These are phyloP conservation scores for Carallia brachiata DNA, from an alignment of 345 rosid species.

Conservation along the genomic window DNA sequence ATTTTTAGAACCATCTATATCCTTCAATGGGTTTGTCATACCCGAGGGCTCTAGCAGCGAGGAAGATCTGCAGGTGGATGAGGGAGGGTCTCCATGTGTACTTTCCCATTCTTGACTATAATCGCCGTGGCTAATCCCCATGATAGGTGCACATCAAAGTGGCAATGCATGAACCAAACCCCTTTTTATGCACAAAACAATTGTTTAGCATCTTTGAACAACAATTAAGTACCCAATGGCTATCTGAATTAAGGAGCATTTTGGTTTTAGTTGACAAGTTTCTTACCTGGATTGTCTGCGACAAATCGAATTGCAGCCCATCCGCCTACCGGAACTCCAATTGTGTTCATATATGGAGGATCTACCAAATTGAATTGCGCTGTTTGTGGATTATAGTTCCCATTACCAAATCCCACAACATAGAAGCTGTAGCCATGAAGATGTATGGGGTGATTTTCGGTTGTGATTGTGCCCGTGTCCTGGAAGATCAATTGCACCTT, in stretches of 20 bases:
- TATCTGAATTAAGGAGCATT: neutral
- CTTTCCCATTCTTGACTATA: slow-evolving; percentile 68
- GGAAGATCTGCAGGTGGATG: slow-evolving; percentile 79
- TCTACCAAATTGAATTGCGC: slow-evolving; percentile 58
- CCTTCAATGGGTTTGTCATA: neutral
- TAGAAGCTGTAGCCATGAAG: slow-evolving; percentile 87
- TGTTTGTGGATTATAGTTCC: slow-evolving; percentile 56
- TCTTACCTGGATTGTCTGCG: slow-evolving; percentile 76
- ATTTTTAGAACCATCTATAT: slow-evolving; percentile 5
- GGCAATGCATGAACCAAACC: slow-evolving; percentile 91
- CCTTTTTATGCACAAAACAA: slow-evolving; percentile 34
- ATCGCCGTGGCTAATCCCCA: slow-evolving; percentile 80
- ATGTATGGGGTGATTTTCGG: slow-evolving; percentile 90
- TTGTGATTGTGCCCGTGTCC: slow-evolving; percentile 65
- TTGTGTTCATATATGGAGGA: slow-evolving; percentile 83
- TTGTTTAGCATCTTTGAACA: neutral
- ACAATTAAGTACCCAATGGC: neutral
- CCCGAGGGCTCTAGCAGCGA: slow-evolving; percentile 41
- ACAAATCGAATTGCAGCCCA: slow-evolving; percentile 85
- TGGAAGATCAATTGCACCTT: slow-evolving; percentile 72
- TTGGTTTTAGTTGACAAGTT: neutral
- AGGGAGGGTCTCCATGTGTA: slow-evolving; percentile 57
- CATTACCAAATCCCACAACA: slow-evolving; percentile 68
- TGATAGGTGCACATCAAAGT: slow-evolving; percentile 67
- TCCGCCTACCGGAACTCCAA: slow-evolving; percentile 88